Conservation (phyloP, 2,329 filamentous ascomycete species). For the Conoideocrella luteorostrata region DNA sequence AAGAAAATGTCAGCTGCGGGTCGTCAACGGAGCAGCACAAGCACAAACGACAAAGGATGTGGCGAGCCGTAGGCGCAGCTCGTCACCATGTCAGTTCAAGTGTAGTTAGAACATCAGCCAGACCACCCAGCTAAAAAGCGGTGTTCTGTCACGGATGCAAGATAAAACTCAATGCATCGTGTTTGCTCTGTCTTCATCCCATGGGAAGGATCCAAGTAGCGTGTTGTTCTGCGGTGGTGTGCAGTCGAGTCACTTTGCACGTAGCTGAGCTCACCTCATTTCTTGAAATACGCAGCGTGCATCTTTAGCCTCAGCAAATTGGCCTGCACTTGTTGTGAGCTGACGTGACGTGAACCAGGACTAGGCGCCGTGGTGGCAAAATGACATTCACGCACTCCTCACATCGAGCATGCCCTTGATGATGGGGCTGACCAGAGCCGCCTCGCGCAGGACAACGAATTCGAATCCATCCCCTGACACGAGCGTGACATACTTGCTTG, state of each 20-base stretch:
- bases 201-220: not conserved
- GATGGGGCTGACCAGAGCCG: constrained; percentile 61
- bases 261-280: constrained; percentile 56
- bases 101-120: constrained; percentile 51
- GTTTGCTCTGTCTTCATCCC: constrained; percentile 32
- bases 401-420: constrained; percentile 72
- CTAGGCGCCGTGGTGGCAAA: not conserved
- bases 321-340: constrained; percentile 35
- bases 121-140: constrained; percentile 27
- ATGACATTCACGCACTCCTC: constrained; percentile 41
- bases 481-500: constrained; percentile 68
- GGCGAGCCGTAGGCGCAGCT: constrained; percentile 7
- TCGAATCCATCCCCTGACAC: constrained; percentile 71
- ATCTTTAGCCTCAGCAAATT: constrained; percentile 58
- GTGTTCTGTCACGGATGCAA: constrained; percentile 38
- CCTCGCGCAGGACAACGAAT: constrained; percentile 67
- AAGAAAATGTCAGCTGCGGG: constrained; percentile 9
- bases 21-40: constrained; percentile 3
- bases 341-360: not conserved
- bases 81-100: constrained; percentile 51
- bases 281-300: constrained; percentile 63
- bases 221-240: not conserved
- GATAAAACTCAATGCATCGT: constrained; percentile 28
- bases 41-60: not conserved
- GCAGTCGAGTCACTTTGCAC: not conserved